phyloP scores from a whole-genome alignment of 1,284 basidiomycete species.

The Lignosus rhinocerotis region DNA sequence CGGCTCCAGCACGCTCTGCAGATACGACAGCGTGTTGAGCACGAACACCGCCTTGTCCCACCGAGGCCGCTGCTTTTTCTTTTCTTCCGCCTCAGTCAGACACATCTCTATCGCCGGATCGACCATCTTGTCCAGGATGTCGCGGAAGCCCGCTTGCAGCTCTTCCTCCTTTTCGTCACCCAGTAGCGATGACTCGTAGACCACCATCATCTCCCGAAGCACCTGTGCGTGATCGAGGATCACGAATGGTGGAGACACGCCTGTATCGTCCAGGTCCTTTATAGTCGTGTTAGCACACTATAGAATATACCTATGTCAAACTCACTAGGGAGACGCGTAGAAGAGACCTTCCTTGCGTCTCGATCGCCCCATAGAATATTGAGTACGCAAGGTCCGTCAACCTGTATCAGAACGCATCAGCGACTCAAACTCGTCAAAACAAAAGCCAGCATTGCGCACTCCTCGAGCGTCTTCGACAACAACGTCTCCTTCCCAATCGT shows the following conservation, averaged over 20 bases:
- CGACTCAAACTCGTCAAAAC: not conserved
- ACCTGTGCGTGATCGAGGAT: slow-evolving; percentile 84
- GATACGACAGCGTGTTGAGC: slow-evolving; percentile 81
- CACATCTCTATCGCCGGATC: slow-evolving; percentile 85
- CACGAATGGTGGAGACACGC: slow-evolving; percentile 73
- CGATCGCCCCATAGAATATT: slow-evolving; percentile 84
- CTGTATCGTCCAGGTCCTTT: slow-evolving; percentile 75
- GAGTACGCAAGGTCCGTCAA: slow-evolving; percentile 80
- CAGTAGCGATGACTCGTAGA: slow-evolving; percentile 83
- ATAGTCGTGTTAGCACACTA: not conserved
- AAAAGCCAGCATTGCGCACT: slow-evolving; percentile 51
- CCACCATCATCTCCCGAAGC: slow-evolving; percentile 84
- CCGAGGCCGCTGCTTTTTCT: slow-evolving; percentile 46
- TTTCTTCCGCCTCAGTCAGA: slow-evolving; percentile 66
- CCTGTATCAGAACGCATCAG: slow-evolving; percentile 40
- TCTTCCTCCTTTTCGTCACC: slow-evolving; percentile 55
- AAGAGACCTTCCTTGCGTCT: slow-evolving; percentile 77
- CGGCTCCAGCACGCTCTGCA: slow-evolving; percentile 71
- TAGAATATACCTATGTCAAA: not conserved
- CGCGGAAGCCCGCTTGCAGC: slow-evolving; percentile 58
- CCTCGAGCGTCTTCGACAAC: slow-evolving; percentile 75
- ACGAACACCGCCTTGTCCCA: slow-evolving; percentile 87
- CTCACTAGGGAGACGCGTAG: slow-evolving; percentile 72
- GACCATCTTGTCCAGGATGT: slow-evolving; percentile 78
- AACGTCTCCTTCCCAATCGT: slow-evolving; percentile 85